A percentile compares a stretch with the other conserved stretches of the same genome.
phyloP scores from a whole-genome alignment of 2,329 filamentous ascomycete species.

The Monosporascus sp. region DNA sequence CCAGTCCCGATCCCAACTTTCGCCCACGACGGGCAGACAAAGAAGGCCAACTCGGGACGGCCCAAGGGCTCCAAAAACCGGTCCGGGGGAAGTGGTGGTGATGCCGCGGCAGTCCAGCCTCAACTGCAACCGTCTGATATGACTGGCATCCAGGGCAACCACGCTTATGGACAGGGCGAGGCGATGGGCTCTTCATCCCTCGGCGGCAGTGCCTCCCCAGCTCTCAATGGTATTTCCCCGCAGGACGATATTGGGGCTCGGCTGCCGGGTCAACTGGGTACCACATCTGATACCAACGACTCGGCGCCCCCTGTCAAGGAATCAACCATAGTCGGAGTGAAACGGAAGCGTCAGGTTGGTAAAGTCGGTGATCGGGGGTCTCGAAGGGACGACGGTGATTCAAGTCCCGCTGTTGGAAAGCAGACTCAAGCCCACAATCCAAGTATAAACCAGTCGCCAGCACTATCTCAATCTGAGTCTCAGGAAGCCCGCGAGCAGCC shows the following conservation, averaged over 20 bases:
- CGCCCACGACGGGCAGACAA: slow-evolving; percentile 21
- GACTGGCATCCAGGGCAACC: slow-evolving; percentile 4
- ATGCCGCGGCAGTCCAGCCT: slow-evolving; percentile 9
- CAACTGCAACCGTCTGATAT: slow-evolving; percentile 9
- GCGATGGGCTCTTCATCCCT: slow-evolving; percentile 6
- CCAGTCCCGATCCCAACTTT: slow-evolving; percentile 22
- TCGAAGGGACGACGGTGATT: slow-evolving; percentile 9
- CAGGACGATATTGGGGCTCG: slow-evolving; percentile 16
- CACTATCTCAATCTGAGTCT: slow-evolving; percentile 13
- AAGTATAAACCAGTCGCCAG: slow-evolving; percentile 8
- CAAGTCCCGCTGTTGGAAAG: slow-evolving; percentile 6
- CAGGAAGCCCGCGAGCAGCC: slow-evolving; percentile 15
- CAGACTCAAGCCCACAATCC: slow-evolving; percentile 7
- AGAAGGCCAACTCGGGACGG: slow-evolving; percentile 26
- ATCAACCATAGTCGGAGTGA: slow-evolving; percentile 26
- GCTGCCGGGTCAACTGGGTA: slow-evolving; percentile 4
- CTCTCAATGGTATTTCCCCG: slow-evolving; percentile 9
- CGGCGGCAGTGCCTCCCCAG: slow-evolving; percentile 7
- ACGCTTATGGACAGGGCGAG: slow-evolving; percentile 8
- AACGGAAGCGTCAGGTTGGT: slow-evolving; percentile 24
- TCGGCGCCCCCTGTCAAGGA: slow-evolving; percentile 20
- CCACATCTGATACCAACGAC: slow-evolving; percentile 6
- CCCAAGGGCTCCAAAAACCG: slow-evolving; percentile 35
- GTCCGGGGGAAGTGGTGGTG: slow-evolving; percentile 10
- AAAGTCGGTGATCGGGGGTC: slow-evolving; percentile 7